Evolutionary conservation across 352 stramenopile genomes (phyloP).

Genomic region (Phytophthora podocarpi): DNA sequence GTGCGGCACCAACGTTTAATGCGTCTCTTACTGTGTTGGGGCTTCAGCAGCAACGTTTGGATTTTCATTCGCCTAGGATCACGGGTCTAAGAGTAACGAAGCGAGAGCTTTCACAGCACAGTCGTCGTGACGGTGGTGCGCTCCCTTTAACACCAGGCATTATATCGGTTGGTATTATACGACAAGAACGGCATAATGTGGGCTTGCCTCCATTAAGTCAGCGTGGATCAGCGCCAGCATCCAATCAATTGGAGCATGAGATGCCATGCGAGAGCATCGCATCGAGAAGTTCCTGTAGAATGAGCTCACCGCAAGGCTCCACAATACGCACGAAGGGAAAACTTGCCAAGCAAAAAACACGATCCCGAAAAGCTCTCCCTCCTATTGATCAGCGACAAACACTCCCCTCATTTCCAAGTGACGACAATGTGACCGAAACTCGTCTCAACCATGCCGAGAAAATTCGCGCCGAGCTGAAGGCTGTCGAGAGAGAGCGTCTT

Average conservation of each 20-base stretch:
- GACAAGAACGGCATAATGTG: background rate
- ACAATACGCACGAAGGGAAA: conserved; percentile 3
- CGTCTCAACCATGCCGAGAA: conserved; percentile 51
- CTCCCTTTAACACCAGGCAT: conserved; percentile 9
- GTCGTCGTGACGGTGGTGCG: background rate
- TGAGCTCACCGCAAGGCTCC: background rate
- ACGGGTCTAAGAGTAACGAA: background rate
- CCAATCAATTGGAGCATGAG: conserved; percentile 24
- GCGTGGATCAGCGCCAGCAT: background rate
- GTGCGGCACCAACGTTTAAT: background rate
- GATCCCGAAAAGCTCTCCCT: background rate
- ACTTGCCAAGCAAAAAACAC: background rate
- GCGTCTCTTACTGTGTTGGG: conserved; percentile 23
- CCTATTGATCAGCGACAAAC: conserved; percentile 12
- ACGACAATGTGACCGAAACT: conserved; percentile 19
- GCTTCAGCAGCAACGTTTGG: conserved; percentile 16
- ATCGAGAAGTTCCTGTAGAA: background rate
- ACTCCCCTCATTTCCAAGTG: background rate
- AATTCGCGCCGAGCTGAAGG: conserved; percentile 43
- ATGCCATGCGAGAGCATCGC: conserved; percentile 8
- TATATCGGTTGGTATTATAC: conserved; percentile 8
- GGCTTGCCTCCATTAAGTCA: conserved; percentile 4
- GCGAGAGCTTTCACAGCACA: background rate
- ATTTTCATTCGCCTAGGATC: background rate
- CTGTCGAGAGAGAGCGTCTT: conserved; percentile 49